Evolutionary conservation across 2,329 filamentous ascomycete species (phyloP).

Genomic region (Aschersonia sp.): DNA sequence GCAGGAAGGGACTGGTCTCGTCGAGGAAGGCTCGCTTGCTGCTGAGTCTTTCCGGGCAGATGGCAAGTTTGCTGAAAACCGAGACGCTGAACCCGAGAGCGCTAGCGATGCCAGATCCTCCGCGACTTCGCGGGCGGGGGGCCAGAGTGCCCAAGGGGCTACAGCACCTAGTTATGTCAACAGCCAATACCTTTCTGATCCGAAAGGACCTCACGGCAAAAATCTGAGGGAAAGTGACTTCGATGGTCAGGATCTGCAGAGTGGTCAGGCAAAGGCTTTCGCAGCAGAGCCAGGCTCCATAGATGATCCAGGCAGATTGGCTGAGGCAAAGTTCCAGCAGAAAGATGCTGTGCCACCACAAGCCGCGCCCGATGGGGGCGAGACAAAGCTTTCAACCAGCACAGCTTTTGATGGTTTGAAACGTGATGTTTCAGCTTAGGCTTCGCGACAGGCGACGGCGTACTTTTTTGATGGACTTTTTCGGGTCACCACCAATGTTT

Average conservation of each 20-base stretch:
- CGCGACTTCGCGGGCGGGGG: conserved; percentile 15
- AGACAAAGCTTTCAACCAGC: conserved; percentile 8
- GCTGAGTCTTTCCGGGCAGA: conserved; percentile 50
- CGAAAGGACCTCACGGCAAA: conserved; percentile 25
- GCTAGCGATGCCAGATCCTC: conserved; percentile 18
- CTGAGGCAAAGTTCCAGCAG: conserved; percentile 26
- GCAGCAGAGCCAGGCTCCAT: conserved; percentile 28
- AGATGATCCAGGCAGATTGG: conserved; percentile 30
- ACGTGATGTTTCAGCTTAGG: conserved; percentile 2
- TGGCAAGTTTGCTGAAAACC: conserved; percentile 48
- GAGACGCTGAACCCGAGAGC: conserved; percentile 22
- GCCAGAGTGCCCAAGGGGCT: conserved; percentile 6
- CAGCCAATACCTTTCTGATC: conserved; percentile 16
- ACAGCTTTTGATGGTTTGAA: conserved; percentile 17
- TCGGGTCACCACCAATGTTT: too few relatives aligned
- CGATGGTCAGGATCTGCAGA: conserved; percentile 15
- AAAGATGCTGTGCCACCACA: conserved; percentile 9
- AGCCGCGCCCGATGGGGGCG: conserved; percentile 14
- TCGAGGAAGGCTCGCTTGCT: conserved; percentile 59
- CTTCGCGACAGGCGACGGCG: too few relatives aligned
- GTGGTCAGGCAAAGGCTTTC: conserved; percentile 23
- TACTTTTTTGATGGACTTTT: too few relatives aligned
- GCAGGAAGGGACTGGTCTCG: conserved; percentile 47
- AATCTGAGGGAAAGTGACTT: conserved; percentile 25
- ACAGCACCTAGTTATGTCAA: conserved; percentile 24